Conservation (phyloP, 1,284 basidiomycete genomes). For the Ustilago nuda region DNA sequence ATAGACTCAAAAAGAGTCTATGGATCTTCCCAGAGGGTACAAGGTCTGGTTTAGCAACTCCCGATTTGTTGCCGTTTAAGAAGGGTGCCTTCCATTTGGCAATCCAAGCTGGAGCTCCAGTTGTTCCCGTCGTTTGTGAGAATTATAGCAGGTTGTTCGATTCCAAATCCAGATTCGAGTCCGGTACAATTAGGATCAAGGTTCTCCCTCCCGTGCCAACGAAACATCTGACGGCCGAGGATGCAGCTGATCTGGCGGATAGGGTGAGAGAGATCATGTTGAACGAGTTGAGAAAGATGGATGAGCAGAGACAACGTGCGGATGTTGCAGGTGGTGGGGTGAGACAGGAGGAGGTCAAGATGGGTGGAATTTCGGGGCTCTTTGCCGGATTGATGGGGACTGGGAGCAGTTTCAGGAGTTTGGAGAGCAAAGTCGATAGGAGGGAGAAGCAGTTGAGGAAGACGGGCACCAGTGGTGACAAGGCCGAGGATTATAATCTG, state of each 20-base stretch:
- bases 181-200: constrained; percentile 64
- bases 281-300: constrained; percentile 49
- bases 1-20: constrained; percentile 73
- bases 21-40: constrained; percentile 69
- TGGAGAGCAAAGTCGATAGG: constrained; percentile 23
- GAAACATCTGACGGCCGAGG: constrained; percentile 76
- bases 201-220: constrained; percentile 84
- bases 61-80: constrained; percentile 81
- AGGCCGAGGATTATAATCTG: constrained; percentile 53
- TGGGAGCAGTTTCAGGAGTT: constrained; percentile 13
- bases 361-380: constrained; percentile 43
- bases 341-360: constrained; percentile 20
- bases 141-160: constrained; percentile 88
- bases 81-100: constrained; percentile 98
- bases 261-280: constrained; percentile 72
- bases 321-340: not conserved
- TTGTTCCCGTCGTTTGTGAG: constrained; percentile 91
- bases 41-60: constrained; percentile 71
- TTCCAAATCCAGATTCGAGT: constrained; percentile 80
- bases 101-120: constrained; percentile 79
- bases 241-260: constrained; percentile 76
- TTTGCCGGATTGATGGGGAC: constrained; percentile 39
- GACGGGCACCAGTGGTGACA: constrained; percentile 33
- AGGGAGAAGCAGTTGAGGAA: constrained; percentile 33
- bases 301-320: constrained; percentile 35